Conservation (phyloP, 495 filamentous ascomycete genomes). For the Xylaria venustula region DNA sequence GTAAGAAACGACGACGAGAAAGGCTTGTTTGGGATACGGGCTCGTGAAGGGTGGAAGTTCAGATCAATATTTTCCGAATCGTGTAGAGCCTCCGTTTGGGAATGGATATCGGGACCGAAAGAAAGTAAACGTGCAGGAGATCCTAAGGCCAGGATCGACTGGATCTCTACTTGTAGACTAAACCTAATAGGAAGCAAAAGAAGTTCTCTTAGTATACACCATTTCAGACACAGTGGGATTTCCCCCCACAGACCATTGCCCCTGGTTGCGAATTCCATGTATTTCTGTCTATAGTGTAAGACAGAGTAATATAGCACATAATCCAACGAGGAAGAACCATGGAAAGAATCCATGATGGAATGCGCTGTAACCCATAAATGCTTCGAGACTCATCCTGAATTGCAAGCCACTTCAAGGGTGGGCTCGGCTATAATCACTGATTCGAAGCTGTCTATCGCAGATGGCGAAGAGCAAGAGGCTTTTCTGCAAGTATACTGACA, state of each 20-base stretch:
- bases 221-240: constrained; percentile 8
- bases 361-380: constrained; percentile 12
- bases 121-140: background rate
- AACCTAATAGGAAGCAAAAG: constrained; percentile 1
- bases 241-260: background rate
- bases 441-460: background rate
- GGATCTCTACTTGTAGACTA: too few relatives aligned
- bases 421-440: constrained; percentile 10
- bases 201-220: background rate
- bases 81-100: background rate
- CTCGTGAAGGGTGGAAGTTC: background rate
- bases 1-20: background rate
- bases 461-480: background rate
- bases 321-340: constrained; percentile 3
- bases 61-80: background rate
- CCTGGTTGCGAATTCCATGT: constrained; percentile 2
- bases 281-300: background rate
- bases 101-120: constrained; percentile 14
- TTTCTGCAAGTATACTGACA: too few relatives aligned
- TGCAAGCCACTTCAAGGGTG: background rate
- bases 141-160: background rate
- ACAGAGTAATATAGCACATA: constrained; percentile 1
- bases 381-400: constrained; percentile 12
- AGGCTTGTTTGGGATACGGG: background rate
- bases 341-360: constrained; percentile 1